A percentile compares a stretch with the other conserved stretches of the same genome.
These are phyloP conservation scores for Benincasa hispida DNA, from an alignment of 306 rosid genomes.

Conservation along the genomic window DNA sequence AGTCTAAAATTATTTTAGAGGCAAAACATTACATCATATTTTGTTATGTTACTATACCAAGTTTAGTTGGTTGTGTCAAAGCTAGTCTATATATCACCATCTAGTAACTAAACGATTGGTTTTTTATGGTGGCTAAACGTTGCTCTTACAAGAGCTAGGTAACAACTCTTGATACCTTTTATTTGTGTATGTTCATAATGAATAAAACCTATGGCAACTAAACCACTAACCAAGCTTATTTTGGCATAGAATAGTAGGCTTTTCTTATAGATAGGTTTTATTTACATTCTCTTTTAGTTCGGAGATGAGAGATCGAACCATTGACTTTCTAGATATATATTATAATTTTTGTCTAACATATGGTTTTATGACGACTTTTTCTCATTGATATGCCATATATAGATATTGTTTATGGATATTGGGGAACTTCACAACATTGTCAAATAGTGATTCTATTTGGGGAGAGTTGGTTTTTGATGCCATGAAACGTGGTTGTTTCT, in stretches of 20 bases:
- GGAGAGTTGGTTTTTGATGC: slow-evolving; percentile 41
- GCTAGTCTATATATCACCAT: no score
- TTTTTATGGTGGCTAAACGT: slow-evolving; percentile 61
- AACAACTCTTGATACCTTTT: not conserved
- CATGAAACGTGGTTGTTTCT: slow-evolving; percentile 40
- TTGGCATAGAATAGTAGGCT: no score
- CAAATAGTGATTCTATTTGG: slow-evolving; percentile 40
- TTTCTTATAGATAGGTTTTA: no score
- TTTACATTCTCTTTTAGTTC: no score
- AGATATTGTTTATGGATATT: slow-evolving; percentile 69
- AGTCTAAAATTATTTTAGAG: not conserved
- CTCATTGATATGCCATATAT: not conserved
- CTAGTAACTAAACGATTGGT: slow-evolving; percentile 17
- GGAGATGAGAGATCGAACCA: no score
- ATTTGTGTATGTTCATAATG: not conserved
- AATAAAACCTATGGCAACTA: not conserved
- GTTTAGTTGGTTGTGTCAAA: no score
- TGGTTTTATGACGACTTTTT: not conserved
- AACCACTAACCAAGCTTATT: no score
- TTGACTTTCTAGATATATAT: no score
- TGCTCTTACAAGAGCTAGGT: slow-evolving; percentile 30
- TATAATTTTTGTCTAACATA: no score
- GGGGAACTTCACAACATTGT: slow-evolving; percentile 45
- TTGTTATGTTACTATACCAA: no score
- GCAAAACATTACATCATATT: no score